Percentiles rank a stretch among this genome's conserved stretches.
Evolutionary conservation across 805 yeast species (phyloP).

Genomic region (Candida tibetensis): DNA sequence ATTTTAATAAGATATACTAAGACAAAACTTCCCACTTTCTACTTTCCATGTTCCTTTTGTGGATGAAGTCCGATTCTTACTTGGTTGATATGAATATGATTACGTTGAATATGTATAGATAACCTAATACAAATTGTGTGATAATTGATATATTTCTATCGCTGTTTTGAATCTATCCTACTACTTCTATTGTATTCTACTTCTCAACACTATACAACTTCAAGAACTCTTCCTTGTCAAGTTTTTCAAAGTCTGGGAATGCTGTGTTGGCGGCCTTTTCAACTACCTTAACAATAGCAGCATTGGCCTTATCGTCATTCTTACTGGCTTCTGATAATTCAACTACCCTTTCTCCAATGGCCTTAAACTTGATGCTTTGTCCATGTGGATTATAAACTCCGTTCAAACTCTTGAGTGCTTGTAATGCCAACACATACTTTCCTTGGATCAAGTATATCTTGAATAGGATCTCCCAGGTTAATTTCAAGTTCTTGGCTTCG

Average conservation of each 20-base stretch:
- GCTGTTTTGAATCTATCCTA: too few relatives aligned
- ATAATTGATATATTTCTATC: too few relatives aligned
- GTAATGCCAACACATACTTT: constrained; percentile 46
- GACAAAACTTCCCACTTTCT: too few relatives aligned
- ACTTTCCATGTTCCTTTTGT: too few relatives aligned
- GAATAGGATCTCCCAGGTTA: constrained; percentile 45
- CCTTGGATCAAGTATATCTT: constrained; percentile 38
- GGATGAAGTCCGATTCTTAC: too few relatives aligned
- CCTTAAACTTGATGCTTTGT: constrained; percentile 13
- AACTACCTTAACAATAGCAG: constrained; percentile 44
- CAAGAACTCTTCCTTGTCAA: constrained; percentile 12
- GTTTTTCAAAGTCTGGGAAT: constrained; percentile 33
- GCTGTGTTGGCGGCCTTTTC: constrained; percentile 34
- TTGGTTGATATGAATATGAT: too few relatives aligned
- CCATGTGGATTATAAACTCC: constrained; percentile 27
- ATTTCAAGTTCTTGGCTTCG: constrained; percentile 39
- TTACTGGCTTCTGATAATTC: constrained; percentile 30
- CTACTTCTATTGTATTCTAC: too few relatives aligned
- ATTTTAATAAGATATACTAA: too few relatives aligned
- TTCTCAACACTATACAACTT: constrained; percentile 1
- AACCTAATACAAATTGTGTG: too few relatives aligned
- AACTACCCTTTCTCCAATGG: constrained; percentile 31
- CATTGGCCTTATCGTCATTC: constrained; percentile 38
- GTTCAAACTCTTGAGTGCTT: constrained; percentile 43
- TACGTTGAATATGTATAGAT: too few relatives aligned